Evolutionary conservation across 148 eudicot species (phyloP), one percentile per base, ranked within the genome.

Genomic region (Rhododendron mucronatum): DNA sequence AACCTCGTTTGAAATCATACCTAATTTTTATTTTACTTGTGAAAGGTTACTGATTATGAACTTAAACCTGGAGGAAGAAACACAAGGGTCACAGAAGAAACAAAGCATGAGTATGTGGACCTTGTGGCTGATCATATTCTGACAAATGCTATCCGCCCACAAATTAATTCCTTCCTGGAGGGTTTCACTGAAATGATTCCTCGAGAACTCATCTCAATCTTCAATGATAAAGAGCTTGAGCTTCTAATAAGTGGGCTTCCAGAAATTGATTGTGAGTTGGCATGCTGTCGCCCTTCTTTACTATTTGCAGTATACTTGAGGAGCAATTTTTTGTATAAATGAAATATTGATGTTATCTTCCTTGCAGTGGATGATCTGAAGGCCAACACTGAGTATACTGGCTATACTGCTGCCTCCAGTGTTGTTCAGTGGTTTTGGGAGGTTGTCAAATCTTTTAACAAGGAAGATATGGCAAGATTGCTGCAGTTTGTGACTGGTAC

Each of bases 371-470:
- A 92, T 86, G 99, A 97, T 94, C 87, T 97, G 95, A 95, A 93
- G 92, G 96, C 91, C 89, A 97, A 97, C 85, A 88, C 98, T 0
- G 99, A 97, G 88, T 95, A 97, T 86, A 95, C 98, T 79, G 99
- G 99, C 26, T 97, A 94, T 82, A 91, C 95, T 2, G 88, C 92
- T 69, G 96, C 93, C 53, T 97, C 98, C 82, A 89, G 81, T 91
- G 95, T 93, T 88, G 89, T 95, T 87, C 95, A 93, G 87, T 97
- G 99, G 99, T 97, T 97, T 90, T 97, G 99, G 99, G 99, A 97
- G 86, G 98, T 95, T 88, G 96, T 91, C 80, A 88, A 87, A 88
- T 92, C 91, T 87, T 97, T 97, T 87, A 95, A 89, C 89, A 95
- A 97, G 89, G 99, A 97, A 91, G 99, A 97, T 88, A 95, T 91